Evolutionary conservation across 2,329 filamentous ascomycete genomes (phyloP), one percentile per base, ranked within the genome.

Genomic region (Stagonosporopsis tanaceti): DNA sequence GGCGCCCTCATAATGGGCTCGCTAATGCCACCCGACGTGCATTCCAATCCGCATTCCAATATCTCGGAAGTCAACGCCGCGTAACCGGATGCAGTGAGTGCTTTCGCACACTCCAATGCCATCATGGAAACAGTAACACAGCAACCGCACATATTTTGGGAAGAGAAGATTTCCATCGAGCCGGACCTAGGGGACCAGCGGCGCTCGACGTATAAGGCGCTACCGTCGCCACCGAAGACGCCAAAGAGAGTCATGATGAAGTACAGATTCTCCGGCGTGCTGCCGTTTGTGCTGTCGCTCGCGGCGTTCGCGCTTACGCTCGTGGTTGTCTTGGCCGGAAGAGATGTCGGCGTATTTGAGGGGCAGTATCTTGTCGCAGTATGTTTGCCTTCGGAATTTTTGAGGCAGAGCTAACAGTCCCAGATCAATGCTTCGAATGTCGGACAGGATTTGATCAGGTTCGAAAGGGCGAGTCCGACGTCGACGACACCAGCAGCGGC

Each of bases 161-260:
- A 58, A 8, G 55, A 62, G 14, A 61, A 63, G n/a, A 54, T 61
- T 3, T 40, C 24, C 7, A 61, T 68, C 25, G 58, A 64, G 45
- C 65, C 62, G 12, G 67, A 69, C 40, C 48, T 70, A 20, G 66
- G 61, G 42, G 67, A 69, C 35, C 60, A 61, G 45, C 52, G 64
- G 48, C 54, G 59, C 48, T 68, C 63, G 12, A 64, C 50, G 2
- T 60, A 57, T 41, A 67, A 64, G 51, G 62, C 65, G 22, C 51
- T 68, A 9, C 64, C 67, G 11, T 54, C 54, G 5, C 59, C 55
- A 2, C 64, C 67, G 2, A 64, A 56, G 22, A 69, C 67, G 20
- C 57, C 66, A 5, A 64, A 59, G 37, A 58, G 60, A 44, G 53
- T 64, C 7, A 59, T 69, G 59, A 50, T 54, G 52, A 67, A 63